Conservation (phyloP, 305 asterid genomes). For the Rubia peregrina region DNA sequence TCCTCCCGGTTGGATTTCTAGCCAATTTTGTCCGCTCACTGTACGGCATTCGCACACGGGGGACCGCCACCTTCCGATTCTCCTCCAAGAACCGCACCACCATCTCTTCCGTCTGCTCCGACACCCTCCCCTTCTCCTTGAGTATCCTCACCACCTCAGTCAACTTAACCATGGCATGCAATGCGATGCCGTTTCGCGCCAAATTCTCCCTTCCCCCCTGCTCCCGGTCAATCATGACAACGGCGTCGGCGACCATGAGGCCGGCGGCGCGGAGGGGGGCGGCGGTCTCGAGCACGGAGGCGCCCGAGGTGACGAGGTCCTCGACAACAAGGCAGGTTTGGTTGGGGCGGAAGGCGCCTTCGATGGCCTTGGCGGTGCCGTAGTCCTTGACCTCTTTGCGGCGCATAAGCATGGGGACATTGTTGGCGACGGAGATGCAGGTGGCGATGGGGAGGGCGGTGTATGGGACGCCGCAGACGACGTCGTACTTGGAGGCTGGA, state of each 20-base stretch:
- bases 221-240: slow-evolving; percentile 90
- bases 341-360: slow-evolving; percentile 54
- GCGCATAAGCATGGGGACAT: slow-evolving; percentile 90
- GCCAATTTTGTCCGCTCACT: slow-evolving; percentile 74
- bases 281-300: slow-evolving; percentile 90
- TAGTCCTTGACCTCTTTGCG: slow-evolving; percentile 94
- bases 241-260: slow-evolving; percentile 74
- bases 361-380: slow-evolving; percentile 85
- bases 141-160: slow-evolving; percentile 83
- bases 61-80: slow-evolving; percentile 54
- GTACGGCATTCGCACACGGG: slow-evolving; percentile 48
- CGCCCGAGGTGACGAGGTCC: slow-evolving; percentile 92
- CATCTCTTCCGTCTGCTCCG: slow-evolving; percentile 81
- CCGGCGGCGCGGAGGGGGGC: slow-evolving; percentile 85
- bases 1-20: slow-evolving; percentile 80
- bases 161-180: slow-evolving; percentile 87
- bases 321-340: slow-evolving; percentile 73
- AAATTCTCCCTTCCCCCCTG: slow-evolving; percentile 97
- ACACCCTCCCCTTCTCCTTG: slow-evolving; percentile 83
- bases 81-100: slow-evolving; percentile 74
- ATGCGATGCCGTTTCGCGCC: slow-evolving; percentile 76
- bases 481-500: slow-evolving; percentile 51
- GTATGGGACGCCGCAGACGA: slow-evolving; percentile 92
- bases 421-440: slow-evolving; percentile 51
- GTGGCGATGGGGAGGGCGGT: slow-evolving; percentile 96